These are phyloP conservation scores for Hypoxylon sp. DNA, from an alignment of 2,329 filamentous ascomycete species.

Conservation along the genomic window DNA sequence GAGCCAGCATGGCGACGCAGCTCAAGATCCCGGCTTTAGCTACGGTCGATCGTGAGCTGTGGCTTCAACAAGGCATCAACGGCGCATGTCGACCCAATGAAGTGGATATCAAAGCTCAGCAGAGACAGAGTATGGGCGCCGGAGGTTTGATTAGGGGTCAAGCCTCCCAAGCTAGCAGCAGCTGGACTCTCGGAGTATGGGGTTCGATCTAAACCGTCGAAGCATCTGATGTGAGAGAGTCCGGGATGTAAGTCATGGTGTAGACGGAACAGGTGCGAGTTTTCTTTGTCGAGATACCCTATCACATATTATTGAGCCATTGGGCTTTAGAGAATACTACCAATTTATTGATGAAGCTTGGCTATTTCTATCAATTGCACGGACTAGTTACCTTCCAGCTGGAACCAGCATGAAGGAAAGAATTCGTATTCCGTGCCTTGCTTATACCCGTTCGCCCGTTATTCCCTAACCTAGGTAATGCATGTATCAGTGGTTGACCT, in stretches of 20 bases:
- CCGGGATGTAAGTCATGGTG: conserved; percentile 5
- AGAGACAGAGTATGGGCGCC: conserved; percentile 74
- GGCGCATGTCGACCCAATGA: conserved; percentile 72
- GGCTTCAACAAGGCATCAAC: conserved; percentile 73
- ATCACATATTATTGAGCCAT: conserved; percentile 22
- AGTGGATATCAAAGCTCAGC: conserved; percentile 65
- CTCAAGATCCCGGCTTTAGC: conserved; percentile 77
- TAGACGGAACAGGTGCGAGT: conserved; percentile 14
- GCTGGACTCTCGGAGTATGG: conserved; percentile 74
- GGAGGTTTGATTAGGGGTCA: conserved; percentile 61
- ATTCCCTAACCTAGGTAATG: conserved; percentile 17
- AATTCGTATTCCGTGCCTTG: neutral
- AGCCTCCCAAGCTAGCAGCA: conserved; percentile 56
- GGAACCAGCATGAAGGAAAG: neutral
- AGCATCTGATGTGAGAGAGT: neutral
- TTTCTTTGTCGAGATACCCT: conserved; percentile 38
- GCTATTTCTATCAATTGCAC: neutral
- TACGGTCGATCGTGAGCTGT: conserved; percentile 77
- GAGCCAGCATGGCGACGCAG: conserved; percentile 77
- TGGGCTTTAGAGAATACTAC: conserved; percentile 5
- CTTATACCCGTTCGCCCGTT: neutral
- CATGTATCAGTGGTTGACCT: conserved; percentile 3
- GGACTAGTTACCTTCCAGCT: neutral
- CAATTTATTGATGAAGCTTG: conserved; percentile 4
- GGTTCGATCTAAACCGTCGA: conserved; percentile 58